Percentiles rank a stretch among this genome's conserved stretches.
phyloP scores from a whole-genome alignment of 495 filamentous ascomycete genomes.

The Cairneyella variabilis region DNA sequence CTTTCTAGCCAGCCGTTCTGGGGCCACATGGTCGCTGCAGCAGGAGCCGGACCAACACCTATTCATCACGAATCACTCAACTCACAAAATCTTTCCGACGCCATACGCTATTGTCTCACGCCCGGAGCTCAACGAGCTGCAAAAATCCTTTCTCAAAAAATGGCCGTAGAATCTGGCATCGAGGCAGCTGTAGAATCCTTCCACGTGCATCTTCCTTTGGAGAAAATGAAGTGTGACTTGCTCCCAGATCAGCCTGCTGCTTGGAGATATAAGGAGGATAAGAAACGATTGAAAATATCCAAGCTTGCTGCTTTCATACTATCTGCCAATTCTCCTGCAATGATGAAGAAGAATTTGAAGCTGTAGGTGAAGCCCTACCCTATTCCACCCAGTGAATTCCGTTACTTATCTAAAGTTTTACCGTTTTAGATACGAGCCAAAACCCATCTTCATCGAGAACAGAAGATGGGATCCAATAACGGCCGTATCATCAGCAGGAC shows the following conservation, averaged over 20 bases:
- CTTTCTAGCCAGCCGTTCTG: slow-evolving; percentile 43
- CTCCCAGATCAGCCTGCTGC: slow-evolving; percentile 36
- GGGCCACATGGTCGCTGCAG: too few species aligned
- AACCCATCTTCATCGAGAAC: too few species aligned
- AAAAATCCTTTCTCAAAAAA: slow-evolving; percentile 37
- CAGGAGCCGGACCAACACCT: too few species aligned
- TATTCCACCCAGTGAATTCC: too few species aligned
- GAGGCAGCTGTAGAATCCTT: slow-evolving; percentile 12
- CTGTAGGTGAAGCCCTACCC: too few species aligned
- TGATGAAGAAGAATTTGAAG: too few species aligned
- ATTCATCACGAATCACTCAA: slow-evolving; percentile 41
- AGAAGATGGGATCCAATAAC: too few species aligned
- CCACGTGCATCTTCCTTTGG: slow-evolving; percentile 40
- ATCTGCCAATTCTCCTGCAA: too few species aligned
- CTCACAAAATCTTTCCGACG: slow-evolving; percentile 36
- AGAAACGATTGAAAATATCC: background rate
- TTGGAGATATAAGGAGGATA: background rate
- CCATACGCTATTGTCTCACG: slow-evolving; percentile 35
- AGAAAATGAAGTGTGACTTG: slow-evolving; percentile 46
- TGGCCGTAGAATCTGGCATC: slow-evolving; percentile 32
- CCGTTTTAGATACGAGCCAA: too few species aligned
- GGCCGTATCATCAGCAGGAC: too few species aligned
- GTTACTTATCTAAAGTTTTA: too few species aligned
- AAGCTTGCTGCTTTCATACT: too few species aligned
- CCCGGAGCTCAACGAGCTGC: slow-evolving; percentile 42